Percentiles rank a stretch among this genome's conserved stretches.
These are phyloP conservation scores for Emmonsiellopsis sp. DNA, from an alignment of 2,329 filamentous ascomycete species.

Conservation along the genomic window DNA sequence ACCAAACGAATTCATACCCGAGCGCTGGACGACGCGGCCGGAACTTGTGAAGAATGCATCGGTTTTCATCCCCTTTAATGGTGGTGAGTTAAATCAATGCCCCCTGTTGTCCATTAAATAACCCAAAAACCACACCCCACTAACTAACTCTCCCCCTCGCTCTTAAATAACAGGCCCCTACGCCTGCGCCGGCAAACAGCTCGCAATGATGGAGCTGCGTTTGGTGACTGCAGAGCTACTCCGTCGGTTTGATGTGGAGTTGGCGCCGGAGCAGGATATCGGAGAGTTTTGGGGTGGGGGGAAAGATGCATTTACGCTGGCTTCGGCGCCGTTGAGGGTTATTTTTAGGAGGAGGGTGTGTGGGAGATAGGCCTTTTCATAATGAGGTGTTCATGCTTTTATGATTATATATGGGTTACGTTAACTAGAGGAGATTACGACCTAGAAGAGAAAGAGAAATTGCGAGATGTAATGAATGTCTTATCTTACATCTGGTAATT, in stretches of 20 bases:
- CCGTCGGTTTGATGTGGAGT: constrained; percentile 9
- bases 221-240: constrained; percentile 14
- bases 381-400: no score
- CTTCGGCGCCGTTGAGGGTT: background rate
- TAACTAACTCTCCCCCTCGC: background rate
- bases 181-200: constrained; percentile 15
- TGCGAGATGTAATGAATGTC: no score
- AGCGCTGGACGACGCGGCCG: constrained; percentile 15
- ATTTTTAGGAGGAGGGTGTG: no score
- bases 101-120: background rate
- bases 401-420: no score
- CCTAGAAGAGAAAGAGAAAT: no score
- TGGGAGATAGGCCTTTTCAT: no score
- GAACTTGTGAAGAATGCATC: constrained; percentile 12
- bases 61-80: constrained; percentile 14
- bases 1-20: constrained; percentile 16
- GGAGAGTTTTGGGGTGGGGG: background rate
- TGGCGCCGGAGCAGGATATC: constrained; percentile 5
- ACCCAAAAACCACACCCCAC: background rate
- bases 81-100: constrained; percentile 5
- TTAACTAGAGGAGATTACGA: no score
- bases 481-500: no score
- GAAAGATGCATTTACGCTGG: constrained; percentile 4
- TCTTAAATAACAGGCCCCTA: constrained; percentile 10
- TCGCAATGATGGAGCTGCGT: constrained; percentile 20